Conservation (phyloP, 208 protist species). For the Leishmania lainsoni region DNA sequence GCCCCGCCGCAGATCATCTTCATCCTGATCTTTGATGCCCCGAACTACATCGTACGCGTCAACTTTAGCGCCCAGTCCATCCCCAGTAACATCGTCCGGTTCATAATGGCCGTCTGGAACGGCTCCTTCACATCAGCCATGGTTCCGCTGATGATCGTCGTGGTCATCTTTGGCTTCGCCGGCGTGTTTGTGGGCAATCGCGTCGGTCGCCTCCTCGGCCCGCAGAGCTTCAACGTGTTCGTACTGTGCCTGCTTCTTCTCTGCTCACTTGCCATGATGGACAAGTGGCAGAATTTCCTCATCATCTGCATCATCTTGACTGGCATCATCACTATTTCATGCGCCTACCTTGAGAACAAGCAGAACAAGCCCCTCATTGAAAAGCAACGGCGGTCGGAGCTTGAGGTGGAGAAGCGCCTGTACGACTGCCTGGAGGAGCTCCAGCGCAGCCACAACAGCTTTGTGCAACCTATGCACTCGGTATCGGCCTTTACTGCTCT, state of each 20-base stretch:
- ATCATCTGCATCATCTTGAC: slow-evolving; percentile 32
- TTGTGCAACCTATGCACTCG: slow-evolving; percentile 13
- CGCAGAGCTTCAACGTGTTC: slow-evolving; percentile 58
- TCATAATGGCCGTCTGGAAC: slow-evolving; percentile 38
- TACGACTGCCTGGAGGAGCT: slow-evolving; percentile 59
- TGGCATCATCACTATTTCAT: slow-evolving; percentile 32
- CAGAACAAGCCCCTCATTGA: slow-evolving; percentile 45
- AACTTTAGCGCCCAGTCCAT: slow-evolving; percentile 69
- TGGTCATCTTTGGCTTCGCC: slow-evolving; percentile 51
- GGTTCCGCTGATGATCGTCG: slow-evolving; percentile 38
- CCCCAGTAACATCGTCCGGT: slow-evolving; percentile 50
- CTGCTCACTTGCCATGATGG: slow-evolving; percentile 48
- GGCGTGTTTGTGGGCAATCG: slow-evolving; percentile 55
- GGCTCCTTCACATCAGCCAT: slow-evolving; percentile 34
- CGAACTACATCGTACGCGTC: slow-evolving; percentile 63
- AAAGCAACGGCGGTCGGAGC: slow-evolving; percentile 48
- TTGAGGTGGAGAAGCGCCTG: slow-evolving; percentile 58
- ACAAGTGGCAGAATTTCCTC: slow-evolving; percentile 32
- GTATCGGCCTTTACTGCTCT: slow-evolving; percentile 12
- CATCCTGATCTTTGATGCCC: slow-evolving; percentile 57
- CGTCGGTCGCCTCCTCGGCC: slow-evolving; percentile 55
- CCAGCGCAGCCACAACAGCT: slow-evolving; percentile 50
- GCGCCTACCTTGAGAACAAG: slow-evolving; percentile 46
- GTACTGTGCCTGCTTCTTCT: slow-evolving; percentile 57
- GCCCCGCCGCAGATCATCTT: slow-evolving; percentile 69